Evolutionary conservation across 768 basidiomycete species (phyloP).

Genomic region (Amanita muscaria): DNA sequence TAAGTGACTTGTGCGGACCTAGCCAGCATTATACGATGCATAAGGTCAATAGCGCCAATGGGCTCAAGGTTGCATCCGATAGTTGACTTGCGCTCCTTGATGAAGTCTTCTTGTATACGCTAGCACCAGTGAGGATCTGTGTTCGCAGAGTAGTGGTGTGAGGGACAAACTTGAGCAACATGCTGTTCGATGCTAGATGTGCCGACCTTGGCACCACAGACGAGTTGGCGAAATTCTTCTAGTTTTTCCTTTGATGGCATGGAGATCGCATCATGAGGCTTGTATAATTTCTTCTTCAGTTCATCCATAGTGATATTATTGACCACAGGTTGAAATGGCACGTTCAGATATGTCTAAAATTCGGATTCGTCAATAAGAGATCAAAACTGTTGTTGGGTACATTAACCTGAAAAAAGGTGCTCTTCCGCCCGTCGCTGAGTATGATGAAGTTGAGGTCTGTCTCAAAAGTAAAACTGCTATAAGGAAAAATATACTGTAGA

Average conservation of each 20-base stretch:
- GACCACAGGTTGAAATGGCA: conserved; percentile 35
- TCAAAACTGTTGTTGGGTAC: too few species aligned
- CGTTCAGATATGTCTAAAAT: conserved; percentile 46
- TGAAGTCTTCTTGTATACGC: conserved; percentile 77
- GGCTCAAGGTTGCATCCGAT: conserved; percentile 23
- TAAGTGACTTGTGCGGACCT: conserved; percentile 36
- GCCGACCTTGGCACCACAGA: conserved; percentile 54
- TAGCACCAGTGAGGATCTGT: conserved; percentile 19
- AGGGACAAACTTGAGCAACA: conserved; percentile 46
- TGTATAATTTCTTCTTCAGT: conserved; percentile 35
- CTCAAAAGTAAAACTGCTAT: conserved; percentile 59
- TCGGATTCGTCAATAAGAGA: too few species aligned
- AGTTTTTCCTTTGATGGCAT: conserved; percentile 42
- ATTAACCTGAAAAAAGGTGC: conserved; percentile 62
- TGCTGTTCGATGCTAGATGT: conserved; percentile 43
- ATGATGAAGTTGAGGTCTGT: conserved; percentile 66
- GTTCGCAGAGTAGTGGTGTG: not conserved
- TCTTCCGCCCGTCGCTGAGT: conserved; percentile 55
- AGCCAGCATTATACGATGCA: conserved; percentile 59
- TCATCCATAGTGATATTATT: conserved; percentile 8
- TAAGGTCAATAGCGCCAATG: conserved; percentile 50
- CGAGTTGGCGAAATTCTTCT: conserved; percentile 44
- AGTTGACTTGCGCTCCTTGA: conserved; percentile 30
- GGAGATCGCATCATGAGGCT: conserved; percentile 30
- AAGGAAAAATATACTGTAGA: conserved; percentile 70